These are phyloP conservation scores for Sclerotinia minor DNA, from an alignment of 2,329 filamentous ascomycete species.

Conservation along the genomic window DNA sequence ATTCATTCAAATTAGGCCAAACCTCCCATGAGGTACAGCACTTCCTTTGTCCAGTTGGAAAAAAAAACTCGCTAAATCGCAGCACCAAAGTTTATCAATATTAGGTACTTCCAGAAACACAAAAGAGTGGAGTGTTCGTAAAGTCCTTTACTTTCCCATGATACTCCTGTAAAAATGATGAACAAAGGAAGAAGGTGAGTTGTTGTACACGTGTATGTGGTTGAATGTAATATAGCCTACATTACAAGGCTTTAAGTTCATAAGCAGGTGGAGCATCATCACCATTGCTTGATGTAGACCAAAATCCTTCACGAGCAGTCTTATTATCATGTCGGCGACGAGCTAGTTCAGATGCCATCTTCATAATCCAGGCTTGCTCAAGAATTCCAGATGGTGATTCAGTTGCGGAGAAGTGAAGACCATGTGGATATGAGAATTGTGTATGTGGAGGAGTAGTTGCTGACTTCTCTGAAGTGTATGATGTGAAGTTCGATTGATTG, in stretches of 20 bases:
- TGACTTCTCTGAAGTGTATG: constrained; percentile 34
- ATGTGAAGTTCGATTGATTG: constrained; percentile 23
- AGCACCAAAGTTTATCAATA: constrained; percentile 16
- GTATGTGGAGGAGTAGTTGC: constrained; percentile 14
- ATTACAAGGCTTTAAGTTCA: constrained; percentile 44
- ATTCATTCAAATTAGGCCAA: constrained; percentile 16
- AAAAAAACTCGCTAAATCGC: constrained; percentile 23
- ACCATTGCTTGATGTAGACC: constrained; percentile 43
- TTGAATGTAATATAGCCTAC: constrained; percentile 13
- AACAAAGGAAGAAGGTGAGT: constrained; percentile 10
- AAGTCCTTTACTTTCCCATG: constrained; percentile 10
- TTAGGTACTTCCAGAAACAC: constrained; percentile 23
- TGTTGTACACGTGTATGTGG: background rate
- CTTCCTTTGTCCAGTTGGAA: background rate
- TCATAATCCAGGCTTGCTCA: constrained; percentile 77
- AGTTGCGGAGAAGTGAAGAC: constrained; percentile 23
- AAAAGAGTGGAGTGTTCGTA: constrained; percentile 26
- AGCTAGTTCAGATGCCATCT: constrained; percentile 92
- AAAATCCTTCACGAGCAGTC: constrained; percentile 48
- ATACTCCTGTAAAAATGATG: constrained; percentile 2
- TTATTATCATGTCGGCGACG: constrained; percentile 87
- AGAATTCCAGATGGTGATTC: constrained; percentile 42
- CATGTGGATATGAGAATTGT: constrained; percentile 29
- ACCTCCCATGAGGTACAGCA: constrained; percentile 23
- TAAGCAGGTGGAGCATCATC: constrained; percentile 63